phyloP scores from a whole-genome alignment of 176 grass and related monocot species.

The Phoenix dactylifera region DNA sequence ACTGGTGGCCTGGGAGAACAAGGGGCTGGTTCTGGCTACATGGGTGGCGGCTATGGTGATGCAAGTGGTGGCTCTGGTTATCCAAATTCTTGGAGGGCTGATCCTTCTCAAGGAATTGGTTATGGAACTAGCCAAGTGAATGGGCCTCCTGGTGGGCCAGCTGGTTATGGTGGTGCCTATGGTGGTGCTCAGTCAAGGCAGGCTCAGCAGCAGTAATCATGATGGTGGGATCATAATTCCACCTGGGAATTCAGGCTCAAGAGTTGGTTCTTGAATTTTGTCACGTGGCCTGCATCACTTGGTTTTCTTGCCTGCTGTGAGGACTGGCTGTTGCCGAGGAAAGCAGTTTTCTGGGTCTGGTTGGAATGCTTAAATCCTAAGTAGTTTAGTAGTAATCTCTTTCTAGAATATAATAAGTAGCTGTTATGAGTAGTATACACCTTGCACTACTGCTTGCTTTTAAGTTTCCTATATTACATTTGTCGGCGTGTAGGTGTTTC shows the following conservation, averaged over 20 bases:
- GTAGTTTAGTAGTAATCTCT: conserved; percentile 19
- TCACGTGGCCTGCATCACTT: background rate
- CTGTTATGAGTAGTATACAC: conserved; percentile 12
- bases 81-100: conserved; percentile 51
- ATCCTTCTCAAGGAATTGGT: conserved; percentile 60
- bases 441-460: conserved; percentile 13
- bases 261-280: conserved; percentile 21
- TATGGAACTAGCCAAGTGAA: conserved; percentile 63
- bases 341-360: conserved; percentile 8
- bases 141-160: conserved; percentile 55
- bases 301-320: background rate
- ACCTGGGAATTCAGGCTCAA: background rate
- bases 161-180: conserved; percentile 70
- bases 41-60: conserved; percentile 56
- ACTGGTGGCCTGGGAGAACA: conserved; percentile 28
- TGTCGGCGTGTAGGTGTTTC: conserved; percentile 2
- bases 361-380: conserved; percentile 29
- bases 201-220: conserved; percentile 48
- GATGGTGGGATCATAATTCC: background rate
- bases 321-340: background rate
- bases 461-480: conserved; percentile 2
- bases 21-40: conserved; percentile 39
- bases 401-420: conserved; percentile 22
- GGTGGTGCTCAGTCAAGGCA: conserved; percentile 73
- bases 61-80: conserved; percentile 54